These are phyloP conservation scores for Macaranga tanarius DNA, from an alignment of 441 rosid genomes.

Conservation along the genomic window DNA sequence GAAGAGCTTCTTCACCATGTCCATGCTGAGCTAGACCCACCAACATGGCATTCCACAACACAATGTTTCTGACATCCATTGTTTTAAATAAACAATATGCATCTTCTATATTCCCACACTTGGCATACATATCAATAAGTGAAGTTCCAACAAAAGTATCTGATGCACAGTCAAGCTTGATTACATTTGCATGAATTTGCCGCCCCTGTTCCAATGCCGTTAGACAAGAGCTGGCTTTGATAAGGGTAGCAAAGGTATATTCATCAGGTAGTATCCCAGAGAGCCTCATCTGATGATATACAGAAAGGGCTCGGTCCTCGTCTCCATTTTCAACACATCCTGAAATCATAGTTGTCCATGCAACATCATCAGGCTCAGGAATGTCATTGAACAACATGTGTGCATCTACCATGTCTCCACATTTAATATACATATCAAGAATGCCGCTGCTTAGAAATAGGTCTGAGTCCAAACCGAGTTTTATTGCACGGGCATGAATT, in stretches of 20 bases:
- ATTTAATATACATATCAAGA: constrained; percentile 32
- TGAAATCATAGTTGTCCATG: constrained; percentile 36
- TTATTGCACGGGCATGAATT: constrained; percentile 28
- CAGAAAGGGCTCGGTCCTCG: constrained; percentile 27
- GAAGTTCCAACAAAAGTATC: constrained; percentile 31
- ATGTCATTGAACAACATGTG: constrained; percentile 23
- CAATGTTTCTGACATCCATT: constrained; percentile 26
- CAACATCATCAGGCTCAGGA: constrained; percentile 33
- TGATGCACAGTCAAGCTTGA: constrained; percentile 28
- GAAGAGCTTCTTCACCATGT: constrained; percentile 31
- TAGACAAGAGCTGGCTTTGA: constrained; percentile 33
- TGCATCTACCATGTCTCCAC: constrained; percentile 31
- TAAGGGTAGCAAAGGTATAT: constrained; percentile 30
- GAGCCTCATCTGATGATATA: constrained; percentile 35
- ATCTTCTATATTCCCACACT: constrained; percentile 32
- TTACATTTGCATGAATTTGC: constrained; percentile 37
- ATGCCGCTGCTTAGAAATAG: constrained; percentile 29
- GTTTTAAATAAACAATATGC: constrained; percentile 26
- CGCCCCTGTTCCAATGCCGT: constrained; percentile 34
- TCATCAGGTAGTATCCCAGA: constrained; percentile 31
- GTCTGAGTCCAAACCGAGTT: constrained; percentile 28
- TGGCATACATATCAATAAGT: constrained; percentile 27
- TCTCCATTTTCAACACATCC: constrained; percentile 39
- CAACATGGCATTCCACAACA: constrained; percentile 33
- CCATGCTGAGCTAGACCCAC: constrained; percentile 36